Conservation (phyloP, 306 rosid species). For the Dalbergia cochinchinensis region DNA sequence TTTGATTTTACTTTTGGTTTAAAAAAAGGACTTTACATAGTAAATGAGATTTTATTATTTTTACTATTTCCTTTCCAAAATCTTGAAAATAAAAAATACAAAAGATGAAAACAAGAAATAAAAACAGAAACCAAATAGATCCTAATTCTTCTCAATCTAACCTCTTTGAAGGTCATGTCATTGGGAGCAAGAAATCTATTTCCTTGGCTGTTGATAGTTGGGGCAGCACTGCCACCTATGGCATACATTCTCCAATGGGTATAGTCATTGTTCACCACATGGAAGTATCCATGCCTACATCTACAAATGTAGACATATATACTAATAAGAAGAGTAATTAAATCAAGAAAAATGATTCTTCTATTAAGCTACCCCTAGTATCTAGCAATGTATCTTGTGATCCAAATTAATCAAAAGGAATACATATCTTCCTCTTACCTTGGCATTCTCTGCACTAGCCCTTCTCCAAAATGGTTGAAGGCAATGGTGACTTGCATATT, state of each 20-base stretch:
- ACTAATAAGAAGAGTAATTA: background rate
- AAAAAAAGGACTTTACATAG: too few species aligned
- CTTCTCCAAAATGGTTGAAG: conserved; percentile 97
- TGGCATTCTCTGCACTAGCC: conserved; percentile 85
- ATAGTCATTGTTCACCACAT: conserved; percentile 97
- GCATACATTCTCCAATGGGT: conserved; percentile 93
- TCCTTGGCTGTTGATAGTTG: conserved; percentile 95
- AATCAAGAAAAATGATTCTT: background rate
- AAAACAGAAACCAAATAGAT: too few species aligned
- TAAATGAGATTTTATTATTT: too few species aligned
- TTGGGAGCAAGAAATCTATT: conserved; percentile 87
- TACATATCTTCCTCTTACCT: conserved; percentile 35
- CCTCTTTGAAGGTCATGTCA: conserved; percentile 73
- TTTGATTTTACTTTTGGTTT: too few species aligned
- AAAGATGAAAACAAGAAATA: too few species aligned
- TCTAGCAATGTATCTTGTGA: background rate
- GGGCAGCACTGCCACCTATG: conserved; percentile 91
- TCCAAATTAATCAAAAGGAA: background rate
- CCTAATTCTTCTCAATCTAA: conserved; percentile 31
- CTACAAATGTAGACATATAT: conserved; percentile 51
- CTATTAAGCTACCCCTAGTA: background rate
- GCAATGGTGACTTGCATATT: conserved; percentile 94
- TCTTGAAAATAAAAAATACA: too few species aligned
- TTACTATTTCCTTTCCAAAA: too few species aligned
- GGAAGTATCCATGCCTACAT: conserved; percentile 93